A percentile compares a stretch with the other conserved stretches of the same genome.
These are phyloP conservation scores for Ogataea paradorogensis DNA, from an alignment of 805 yeast species.

Conservation along the genomic window DNA sequence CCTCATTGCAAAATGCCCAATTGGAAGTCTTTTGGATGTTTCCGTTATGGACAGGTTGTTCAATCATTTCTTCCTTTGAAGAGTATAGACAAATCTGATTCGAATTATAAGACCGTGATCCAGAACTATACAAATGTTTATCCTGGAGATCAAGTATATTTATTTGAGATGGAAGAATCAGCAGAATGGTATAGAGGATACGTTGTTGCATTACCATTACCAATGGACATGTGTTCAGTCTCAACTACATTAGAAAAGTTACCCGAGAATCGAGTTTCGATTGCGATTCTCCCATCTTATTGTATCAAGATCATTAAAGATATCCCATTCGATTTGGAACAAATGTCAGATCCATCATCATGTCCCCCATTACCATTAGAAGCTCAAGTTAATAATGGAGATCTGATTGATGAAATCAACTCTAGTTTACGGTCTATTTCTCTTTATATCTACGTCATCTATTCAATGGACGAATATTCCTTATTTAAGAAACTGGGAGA, in stretches of 20 bases:
- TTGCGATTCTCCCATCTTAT: slow-evolving; percentile 61
- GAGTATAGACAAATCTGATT: slow-evolving; percentile 15
- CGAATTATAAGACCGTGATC: slow-evolving; percentile 7
- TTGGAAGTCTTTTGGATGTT: slow-evolving; percentile 50
- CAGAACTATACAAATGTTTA: slow-evolving; percentile 45
- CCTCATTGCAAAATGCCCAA: slow-evolving; percentile 10
- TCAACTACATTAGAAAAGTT: slow-evolving; percentile 59
- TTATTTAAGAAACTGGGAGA: slow-evolving; percentile 53
- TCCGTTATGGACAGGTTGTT: slow-evolving; percentile 43
- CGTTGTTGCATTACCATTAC: slow-evolving; percentile 62
- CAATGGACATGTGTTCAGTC: slow-evolving; percentile 63
- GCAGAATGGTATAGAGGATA: slow-evolving; percentile 81
- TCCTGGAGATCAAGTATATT: slow-evolving; percentile 75
- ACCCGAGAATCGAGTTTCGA: slow-evolving; percentile 51
- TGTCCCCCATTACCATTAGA: slow-evolving; percentile 54
- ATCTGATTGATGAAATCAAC: slow-evolving; percentile 53
- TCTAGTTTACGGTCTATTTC: slow-evolving; percentile 56
- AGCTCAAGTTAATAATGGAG: slow-evolving; percentile 41
- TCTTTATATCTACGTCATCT: slow-evolving; percentile 65
- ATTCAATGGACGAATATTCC: slow-evolving; percentile 68
- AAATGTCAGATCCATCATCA: slow-evolving; percentile 19
- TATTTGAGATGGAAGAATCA: slow-evolving; percentile 57
- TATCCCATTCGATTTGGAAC: slow-evolving; percentile 22
- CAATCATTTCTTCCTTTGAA: slow-evolving; percentile 47
- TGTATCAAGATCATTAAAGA: slow-evolving; percentile 46